phyloP scores from a whole-genome alignment of 345 rosid genomes.

The Gossypium turneri region DNA sequence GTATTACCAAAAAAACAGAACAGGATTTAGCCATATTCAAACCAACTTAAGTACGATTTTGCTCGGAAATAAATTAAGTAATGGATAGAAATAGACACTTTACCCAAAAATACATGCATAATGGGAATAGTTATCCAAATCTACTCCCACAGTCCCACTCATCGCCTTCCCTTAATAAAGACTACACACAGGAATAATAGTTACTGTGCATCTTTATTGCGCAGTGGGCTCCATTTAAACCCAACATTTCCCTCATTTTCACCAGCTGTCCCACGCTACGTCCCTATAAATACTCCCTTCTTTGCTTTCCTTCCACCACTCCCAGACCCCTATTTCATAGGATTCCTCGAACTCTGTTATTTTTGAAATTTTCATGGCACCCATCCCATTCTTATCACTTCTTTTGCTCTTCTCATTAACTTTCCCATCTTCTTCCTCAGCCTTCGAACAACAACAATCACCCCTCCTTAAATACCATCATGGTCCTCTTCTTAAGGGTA shows the following conservation, averaged over 20 bases:
- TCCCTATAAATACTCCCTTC: not conserved
- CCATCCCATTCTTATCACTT: slow-evolving; percentile 13
- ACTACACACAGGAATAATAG: not conserved
- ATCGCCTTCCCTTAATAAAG: not conserved
- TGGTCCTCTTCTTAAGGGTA: slow-evolving; percentile 49
- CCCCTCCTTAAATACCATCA: slow-evolving; percentile 50
- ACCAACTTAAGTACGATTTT: too few relatives aligned
- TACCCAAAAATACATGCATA: not conserved
- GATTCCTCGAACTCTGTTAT: not conserved
- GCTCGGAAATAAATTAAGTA: too few relatives aligned
- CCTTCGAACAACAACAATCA: slow-evolving; percentile 34
- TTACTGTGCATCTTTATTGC: not conserved
- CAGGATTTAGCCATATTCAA: too few relatives aligned
- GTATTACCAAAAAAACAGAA: too few relatives aligned
- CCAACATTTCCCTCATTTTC: not conserved
- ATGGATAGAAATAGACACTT: not conserved
- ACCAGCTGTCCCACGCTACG: not conserved
- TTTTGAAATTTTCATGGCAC: slow-evolving; percentile 8
- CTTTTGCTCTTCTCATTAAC: slow-evolving; percentile 17
- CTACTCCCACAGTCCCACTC: too few relatives aligned
- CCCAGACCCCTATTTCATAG: not conserved
- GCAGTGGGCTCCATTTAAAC: not conserved
- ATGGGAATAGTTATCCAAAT: too few relatives aligned
- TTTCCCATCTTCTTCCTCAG: not conserved
- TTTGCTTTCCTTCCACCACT: not conserved